A percentile compares a stretch with the other conserved stretches of the same genome.
phyloP scores from a whole-genome alignment of 2,329 filamentous ascomycete species.

The Thelonectria discophora region DNA sequence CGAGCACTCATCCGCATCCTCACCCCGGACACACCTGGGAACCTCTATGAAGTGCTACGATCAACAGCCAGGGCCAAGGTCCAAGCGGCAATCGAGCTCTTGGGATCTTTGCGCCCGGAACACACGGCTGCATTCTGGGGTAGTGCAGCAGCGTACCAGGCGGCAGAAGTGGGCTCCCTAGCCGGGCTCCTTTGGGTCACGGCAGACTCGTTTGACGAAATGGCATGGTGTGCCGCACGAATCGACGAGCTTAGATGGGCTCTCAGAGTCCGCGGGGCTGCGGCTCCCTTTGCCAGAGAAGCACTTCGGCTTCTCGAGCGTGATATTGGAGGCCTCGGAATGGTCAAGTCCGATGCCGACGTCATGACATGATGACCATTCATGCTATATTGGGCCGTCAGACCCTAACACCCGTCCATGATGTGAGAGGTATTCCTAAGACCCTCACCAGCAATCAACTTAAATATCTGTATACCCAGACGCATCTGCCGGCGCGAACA shows the following conservation, averaged over 20 bases:
- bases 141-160: conserved; percentile 54
- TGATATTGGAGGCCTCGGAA: conserved; percentile 43
- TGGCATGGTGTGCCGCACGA: conserved; percentile 50
- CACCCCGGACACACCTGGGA: conserved; percentile 43
- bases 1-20: conserved; percentile 58
- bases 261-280: conserved; percentile 51
- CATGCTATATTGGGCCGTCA: no score
- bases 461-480: background rate
- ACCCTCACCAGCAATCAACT: background rate
- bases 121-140: conserved; percentile 58
- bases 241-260: conserved; percentile 54
- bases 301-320: conserved; percentile 52
- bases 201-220: conserved; percentile 49
- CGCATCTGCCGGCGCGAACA: background rate
- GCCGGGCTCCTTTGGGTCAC: conserved; percentile 54
- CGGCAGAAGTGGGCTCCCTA: conserved; percentile 54
- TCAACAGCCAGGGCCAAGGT: conserved; percentile 52
- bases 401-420: background rate
- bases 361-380: conserved; percentile 17
- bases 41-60: conserved; percentile 46
- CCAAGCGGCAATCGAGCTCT: conserved; percentile 51
- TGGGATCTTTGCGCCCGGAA: conserved; percentile 54
- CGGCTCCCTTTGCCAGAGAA: conserved; percentile 50
- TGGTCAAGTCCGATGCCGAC: conserved; percentile 37
- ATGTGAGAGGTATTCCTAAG: background rate